Conservation (phyloP, 176 grass and related monocot species). For the Carex pumila region DNA sequence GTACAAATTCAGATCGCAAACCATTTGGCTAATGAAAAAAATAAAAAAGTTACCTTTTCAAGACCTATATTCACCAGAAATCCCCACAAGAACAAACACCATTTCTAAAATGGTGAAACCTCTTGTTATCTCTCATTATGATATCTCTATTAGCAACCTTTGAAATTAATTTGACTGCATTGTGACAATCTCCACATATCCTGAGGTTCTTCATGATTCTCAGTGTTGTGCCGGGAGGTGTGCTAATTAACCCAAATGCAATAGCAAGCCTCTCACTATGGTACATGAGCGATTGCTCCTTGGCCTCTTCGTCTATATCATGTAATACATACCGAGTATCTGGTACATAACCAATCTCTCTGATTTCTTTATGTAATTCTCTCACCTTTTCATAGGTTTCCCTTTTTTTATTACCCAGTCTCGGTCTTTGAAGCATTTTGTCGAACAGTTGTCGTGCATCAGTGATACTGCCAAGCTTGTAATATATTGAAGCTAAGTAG, state of each 20-base stretch:
- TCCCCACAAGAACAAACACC: constrained; percentile 78
- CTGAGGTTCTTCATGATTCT: constrained; percentile 90
- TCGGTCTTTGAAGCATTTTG: background rate
- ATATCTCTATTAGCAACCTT: constrained; percentile 67
- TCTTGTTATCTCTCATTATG: constrained; percentile 84
- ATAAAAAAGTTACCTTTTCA: background rate
- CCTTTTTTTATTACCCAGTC: constrained; percentile 27
- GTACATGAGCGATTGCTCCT: constrained; percentile 80
- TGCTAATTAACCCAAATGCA: constrained; percentile 73
- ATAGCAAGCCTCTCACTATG: constrained; percentile 89
- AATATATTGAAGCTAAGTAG: constrained; percentile 43
- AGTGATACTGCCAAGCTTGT: constrained; percentile 46
- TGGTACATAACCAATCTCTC: constrained; percentile 61
- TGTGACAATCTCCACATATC: constrained; percentile 89
- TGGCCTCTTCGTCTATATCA: constrained; percentile 67
- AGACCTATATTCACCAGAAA: constrained; percentile 55
- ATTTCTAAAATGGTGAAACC: constrained; percentile 84
- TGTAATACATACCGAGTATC: constrained; percentile 74
- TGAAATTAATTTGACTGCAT: constrained; percentile 80
- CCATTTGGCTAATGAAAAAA: background rate
- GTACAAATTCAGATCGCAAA: background rate
- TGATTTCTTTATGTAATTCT: constrained; percentile 63
- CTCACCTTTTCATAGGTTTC: constrained; percentile 68
- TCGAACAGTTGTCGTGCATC: constrained; percentile 43
- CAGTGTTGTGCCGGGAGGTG: constrained; percentile 50